Percentiles rank a stretch among this genome's conserved stretches.
Evolutionary conservation across 495 filamentous ascomycete species (phyloP).

Genomic region (Talaromyces liani): DNA sequence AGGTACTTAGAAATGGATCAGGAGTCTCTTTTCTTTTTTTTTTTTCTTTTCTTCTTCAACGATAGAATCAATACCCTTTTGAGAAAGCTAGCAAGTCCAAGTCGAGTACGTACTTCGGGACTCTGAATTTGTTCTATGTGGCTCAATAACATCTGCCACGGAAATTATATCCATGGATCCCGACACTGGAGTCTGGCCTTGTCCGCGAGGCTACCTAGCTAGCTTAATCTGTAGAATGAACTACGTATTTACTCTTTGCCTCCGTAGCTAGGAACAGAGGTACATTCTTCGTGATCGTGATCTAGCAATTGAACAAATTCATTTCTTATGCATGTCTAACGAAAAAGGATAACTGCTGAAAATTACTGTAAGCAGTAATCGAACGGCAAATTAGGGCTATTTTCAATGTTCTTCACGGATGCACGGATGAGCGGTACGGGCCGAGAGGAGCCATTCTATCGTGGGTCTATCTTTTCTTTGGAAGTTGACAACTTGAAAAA

Average conservation of each 20-base stretch:
- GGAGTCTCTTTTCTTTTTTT: not conserved
- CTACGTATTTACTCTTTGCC: not conserved
- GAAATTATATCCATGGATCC: not conserved
- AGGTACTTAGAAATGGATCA: no score
- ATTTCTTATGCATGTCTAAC: not conserved
- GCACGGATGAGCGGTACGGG: not conserved
- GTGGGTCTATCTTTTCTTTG: no score
- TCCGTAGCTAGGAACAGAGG: not conserved
- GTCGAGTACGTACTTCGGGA: not conserved
- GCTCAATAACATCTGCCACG: not conserved
- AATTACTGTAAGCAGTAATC: not conserved
- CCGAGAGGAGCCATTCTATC: no score
- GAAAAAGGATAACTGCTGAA: not conserved
- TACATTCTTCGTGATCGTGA: not conserved
- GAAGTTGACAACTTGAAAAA: no score
- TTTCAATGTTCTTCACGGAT: not conserved
- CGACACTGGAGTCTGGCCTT: not conserved
- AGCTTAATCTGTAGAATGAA: not conserved
- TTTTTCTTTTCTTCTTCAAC: not conserved
- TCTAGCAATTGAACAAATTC: no score
- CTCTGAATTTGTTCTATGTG: not conserved
- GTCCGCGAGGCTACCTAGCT: not conserved
- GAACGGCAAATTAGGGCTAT: not conserved
- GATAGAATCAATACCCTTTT: not conserved
- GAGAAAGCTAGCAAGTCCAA: not conserved